Base-by-base conservation (phyloP, 345 rosid genomes). In the Xanthoceras sorbifolium region DNA sequence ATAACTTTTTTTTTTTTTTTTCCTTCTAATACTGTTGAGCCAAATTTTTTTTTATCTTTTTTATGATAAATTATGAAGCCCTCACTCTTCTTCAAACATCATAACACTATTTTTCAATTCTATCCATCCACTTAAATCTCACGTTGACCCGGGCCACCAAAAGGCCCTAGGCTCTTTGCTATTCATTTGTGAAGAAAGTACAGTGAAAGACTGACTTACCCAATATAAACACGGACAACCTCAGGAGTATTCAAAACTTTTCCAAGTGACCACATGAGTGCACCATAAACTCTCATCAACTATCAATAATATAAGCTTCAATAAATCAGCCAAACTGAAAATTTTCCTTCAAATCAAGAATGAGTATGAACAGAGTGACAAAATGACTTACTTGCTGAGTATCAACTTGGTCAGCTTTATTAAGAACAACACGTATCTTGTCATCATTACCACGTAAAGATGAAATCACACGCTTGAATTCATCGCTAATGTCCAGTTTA, bases 251-350 rank as follows among this genome's bases (percentile, higher is more conserved):
- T 93, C 66, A 96, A 52, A 64, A 96, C 98, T 84, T 92, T 96
- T 67, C 99, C 97, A 46, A 96, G 97, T 5, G 99, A 96, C 98
- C 98, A 96, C 97, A 96, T 92, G 67, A 96, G 72, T 67, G 97
- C 98, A 76, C 99, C 99, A 79, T 96, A 92, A 12, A 93, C 99
- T 79, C 98, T 93, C 99, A 96, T 96, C 29, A 96, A 84, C 98
- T 96, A 81, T 71, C 2, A 57, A 76, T 20, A 50, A 26, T 44
- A 15, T n/a, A 29, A 64, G 17, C 14, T 71, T 50, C 25, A 40
- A 3, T 10, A 9, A 69, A 46, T 69, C 54, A 73, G 22, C 72
- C 9, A 25, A n/a, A 69, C 48, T 75, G n/a, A 64, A 60, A 34
- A 65, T 18, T 2, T 52, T 38, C 2, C n/a, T 25, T 36, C 69